phyloP scores from a whole-genome alignment of 106 monocot genomes.

The Iris macrosiphon region DNA sequence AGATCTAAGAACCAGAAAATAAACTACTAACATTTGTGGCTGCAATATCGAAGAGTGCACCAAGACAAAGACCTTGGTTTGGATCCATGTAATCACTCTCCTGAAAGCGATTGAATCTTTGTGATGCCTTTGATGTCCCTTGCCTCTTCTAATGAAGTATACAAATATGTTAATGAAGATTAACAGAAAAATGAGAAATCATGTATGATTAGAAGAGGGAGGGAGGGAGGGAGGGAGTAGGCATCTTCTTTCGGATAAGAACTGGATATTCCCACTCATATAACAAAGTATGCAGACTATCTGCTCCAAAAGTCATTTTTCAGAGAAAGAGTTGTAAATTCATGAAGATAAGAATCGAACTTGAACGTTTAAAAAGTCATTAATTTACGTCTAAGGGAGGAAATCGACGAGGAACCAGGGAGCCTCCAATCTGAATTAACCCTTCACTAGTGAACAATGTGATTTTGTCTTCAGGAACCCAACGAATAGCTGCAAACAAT shows the following conservation, averaged over 20 bases:
- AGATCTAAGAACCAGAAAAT: background rate
- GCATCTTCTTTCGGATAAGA: too few species aligned
- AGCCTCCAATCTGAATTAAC: conserved; percentile 90
- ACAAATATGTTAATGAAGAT: too few species aligned
- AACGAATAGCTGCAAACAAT: conserved; percentile 64
- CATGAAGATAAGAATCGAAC: background rate
- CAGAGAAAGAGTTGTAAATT: too few species aligned
- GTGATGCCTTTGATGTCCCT: conserved; percentile 34
- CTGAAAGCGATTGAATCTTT: conserved; percentile 56
- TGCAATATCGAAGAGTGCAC: conserved; percentile 94
- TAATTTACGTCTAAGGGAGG: conserved; percentile 45
- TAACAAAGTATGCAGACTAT: too few species aligned
- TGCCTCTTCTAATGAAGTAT: conserved; percentile 40
- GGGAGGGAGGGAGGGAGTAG: too few species aligned
- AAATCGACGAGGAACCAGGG: conserved; percentile 67
- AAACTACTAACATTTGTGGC: conserved; percentile 82
- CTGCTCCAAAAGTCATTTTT: too few species aligned
- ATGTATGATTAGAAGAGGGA: too few species aligned
- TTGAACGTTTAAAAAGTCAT: background rate
- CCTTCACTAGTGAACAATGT: conserved; percentile 94
- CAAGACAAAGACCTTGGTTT: conserved; percentile 85
- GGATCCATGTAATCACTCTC: conserved; percentile 98
- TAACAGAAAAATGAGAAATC: background rate
- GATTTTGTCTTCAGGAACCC: conserved; percentile 81
- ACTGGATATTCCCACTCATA: too few species aligned